Percentiles rank a stretch among this genome's conserved stretches.
Conservation (phyloP, 495 filamentous ascomycete genomes). For the Trypethelium eluteriae region DNA sequence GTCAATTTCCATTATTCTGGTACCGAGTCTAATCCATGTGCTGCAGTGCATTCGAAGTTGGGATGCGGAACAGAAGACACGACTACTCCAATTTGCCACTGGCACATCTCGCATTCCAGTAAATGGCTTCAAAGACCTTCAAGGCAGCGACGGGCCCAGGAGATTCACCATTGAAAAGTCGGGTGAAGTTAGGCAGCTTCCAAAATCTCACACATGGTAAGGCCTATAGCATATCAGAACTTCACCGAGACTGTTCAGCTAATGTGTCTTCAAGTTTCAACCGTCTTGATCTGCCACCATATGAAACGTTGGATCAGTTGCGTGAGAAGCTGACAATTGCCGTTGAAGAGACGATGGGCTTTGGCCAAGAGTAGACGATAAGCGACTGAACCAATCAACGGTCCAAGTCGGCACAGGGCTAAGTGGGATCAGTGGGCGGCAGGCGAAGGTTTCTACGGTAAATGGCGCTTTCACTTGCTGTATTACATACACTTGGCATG, state of each 20-base stretch:
- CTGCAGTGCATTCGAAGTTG: slow-evolving; percentile 70
- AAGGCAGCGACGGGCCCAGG: slow-evolving; percentile 91
- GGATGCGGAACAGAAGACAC: slow-evolving; percentile 97
- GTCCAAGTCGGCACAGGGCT: background rate
- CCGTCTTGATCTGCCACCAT: slow-evolving; percentile 89
- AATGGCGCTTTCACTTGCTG: background rate
- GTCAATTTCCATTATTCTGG: background rate
- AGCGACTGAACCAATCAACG: background rate
- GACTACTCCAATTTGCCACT: slow-evolving; percentile 92
- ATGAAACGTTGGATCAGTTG: slow-evolving; percentile 77
- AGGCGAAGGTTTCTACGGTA: background rate
- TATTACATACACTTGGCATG: background rate
- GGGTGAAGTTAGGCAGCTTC: slow-evolving; percentile 78
- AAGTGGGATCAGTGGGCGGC: background rate
- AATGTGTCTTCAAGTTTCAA: slow-evolving; percentile 66
- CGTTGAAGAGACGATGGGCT: slow-evolving; percentile 97
- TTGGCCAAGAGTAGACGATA: slow-evolving; percentile 77
- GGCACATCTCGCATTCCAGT: slow-evolving; percentile 97
- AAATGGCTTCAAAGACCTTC: slow-evolving; percentile 99
- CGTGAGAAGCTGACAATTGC: slow-evolving; percentile 87
- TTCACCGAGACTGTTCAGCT: slow-evolving; percentile 4
- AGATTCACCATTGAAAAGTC: slow-evolving; percentile 98
- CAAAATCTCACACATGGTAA: slow-evolving; percentile 97
- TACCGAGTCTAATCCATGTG: slow-evolving; percentile 5
- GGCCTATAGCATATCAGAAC: slow-evolving; percentile 23